Base-by-base conservation (phyloP, 1,284 basidiomycete genomes). In the Mrakiaceae sp. region DNA sequence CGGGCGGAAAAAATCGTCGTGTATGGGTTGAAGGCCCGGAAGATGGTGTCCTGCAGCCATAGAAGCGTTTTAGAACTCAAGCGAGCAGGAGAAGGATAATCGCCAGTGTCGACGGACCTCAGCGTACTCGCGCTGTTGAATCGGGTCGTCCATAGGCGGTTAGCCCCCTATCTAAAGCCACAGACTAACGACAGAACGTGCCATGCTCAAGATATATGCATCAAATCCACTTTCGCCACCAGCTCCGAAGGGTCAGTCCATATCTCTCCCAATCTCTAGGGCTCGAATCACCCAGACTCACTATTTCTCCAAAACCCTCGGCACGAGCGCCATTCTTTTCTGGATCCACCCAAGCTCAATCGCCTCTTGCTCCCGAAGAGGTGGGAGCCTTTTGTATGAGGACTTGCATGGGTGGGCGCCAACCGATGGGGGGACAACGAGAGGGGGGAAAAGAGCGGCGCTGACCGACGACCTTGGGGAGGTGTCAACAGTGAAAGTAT, bases 81-180 rank as follows among this genome's bases (percentile, higher is more conserved):
- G 60, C 9, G 44, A 42, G n/a, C 46, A 52, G 43, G 16, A 49
- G 14, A 47, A 58, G 49, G 54, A 42, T 14, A 46, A 50, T 5
- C 40, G 27, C 9, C 50, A 64, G 40, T 16, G 14, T 14, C 10
- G 44, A 46, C 27, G 59, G 69, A 81, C 67, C 27, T 83, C 81
- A 2, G 80, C 81, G 68, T 82, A 79, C 68, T 83, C 81, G 55
- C 80, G 74, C 72, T 80, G 78, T 67, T 75, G 75, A 69, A 82
- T 76, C 27, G 27, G 27, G 27, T 27, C 27, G 27, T 27, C 80
- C 81, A 67, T 14, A 42, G 7, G 27, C 12, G 39, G 12, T n/a
- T 12, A 27, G 16, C 6, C 27, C 27, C 27, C 27, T 27, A 27
- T 27, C 27, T 27, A 27, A 27, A 27, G 27, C 27, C 27, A 27